Evolutionary conservation across 768 basidiomycete species (phyloP).

Genomic region (Phaeotremella skinneri): DNA sequence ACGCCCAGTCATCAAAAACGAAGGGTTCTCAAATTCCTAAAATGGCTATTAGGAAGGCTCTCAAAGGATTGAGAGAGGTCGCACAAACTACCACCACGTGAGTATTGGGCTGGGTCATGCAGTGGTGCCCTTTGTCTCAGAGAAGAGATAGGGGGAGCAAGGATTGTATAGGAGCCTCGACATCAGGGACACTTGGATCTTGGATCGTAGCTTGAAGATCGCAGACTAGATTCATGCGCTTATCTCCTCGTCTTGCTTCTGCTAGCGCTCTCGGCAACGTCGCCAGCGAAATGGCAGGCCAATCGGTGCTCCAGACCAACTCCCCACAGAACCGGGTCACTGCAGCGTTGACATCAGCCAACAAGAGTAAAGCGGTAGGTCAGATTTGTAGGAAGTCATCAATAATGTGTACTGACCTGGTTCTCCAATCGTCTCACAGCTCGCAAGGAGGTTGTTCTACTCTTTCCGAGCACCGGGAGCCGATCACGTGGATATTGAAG

Average conservation of each 20-base stretch:
- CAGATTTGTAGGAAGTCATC: background rate
- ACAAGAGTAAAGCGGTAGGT: slow-evolving; percentile 60
- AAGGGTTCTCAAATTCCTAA: slow-evolving; percentile 57
- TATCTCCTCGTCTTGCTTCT: background rate
- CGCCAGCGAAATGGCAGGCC: slow-evolving; percentile 62
- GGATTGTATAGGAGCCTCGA: background rate
- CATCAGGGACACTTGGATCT: too few species aligned
- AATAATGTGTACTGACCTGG: background rate
- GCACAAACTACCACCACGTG: slow-evolving; percentile 78
- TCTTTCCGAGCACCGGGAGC: slow-evolving; percentile 68
- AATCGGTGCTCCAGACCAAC: slow-evolving; percentile 76
- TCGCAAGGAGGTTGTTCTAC: slow-evolving; percentile 81
- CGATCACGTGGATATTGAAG: slow-evolving; percentile 63
- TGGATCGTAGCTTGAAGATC: background rate
- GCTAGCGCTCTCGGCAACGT: slow-evolving; percentile 61
- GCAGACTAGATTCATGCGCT: too few species aligned
- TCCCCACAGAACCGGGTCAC: slow-evolving; percentile 77
- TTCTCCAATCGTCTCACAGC: slow-evolving; percentile 52
- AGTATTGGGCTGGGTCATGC: slow-evolving; percentile 17
- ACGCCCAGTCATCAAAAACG: slow-evolving; percentile 51
- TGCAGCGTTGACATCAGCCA: slow-evolving; percentile 71
- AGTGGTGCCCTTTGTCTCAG: background rate
- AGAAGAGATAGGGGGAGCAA: slow-evolving; percentile 1
- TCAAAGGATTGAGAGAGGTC: slow-evolving; percentile 67
- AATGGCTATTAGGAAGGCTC: slow-evolving; percentile 65